Conservation (phyloP, 108 stramenopile species). For the Stephanodiscus minutulus region DNA sequence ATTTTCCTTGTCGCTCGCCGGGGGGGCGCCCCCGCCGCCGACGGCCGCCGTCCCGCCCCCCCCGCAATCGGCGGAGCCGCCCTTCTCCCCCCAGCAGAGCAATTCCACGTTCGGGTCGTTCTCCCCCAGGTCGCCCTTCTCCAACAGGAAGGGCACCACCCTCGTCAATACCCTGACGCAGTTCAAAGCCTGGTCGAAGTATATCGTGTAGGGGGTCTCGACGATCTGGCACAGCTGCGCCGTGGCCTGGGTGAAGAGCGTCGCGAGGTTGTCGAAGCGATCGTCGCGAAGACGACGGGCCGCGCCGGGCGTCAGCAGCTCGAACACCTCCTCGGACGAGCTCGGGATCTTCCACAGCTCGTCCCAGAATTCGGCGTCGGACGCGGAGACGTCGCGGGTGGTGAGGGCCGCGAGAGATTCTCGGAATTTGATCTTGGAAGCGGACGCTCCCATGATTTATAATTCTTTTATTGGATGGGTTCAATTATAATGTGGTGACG, state of each 20-base stretch:
- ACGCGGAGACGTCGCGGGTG: conserved; percentile 72
- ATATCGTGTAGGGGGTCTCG: conserved; percentile 93
- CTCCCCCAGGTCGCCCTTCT: conserved; percentile 86
- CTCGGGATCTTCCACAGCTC: conserved; percentile 91
- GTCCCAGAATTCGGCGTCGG: conserved; percentile 93
- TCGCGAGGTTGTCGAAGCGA: conserved; percentile 83
- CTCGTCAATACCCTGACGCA: conserved; percentile 91
- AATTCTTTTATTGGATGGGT: background rate
- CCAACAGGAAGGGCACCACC: conserved; percentile 89
- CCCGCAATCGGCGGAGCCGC: conserved; percentile 7
- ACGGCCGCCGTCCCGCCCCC: conserved; percentile 42
- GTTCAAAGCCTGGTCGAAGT: conserved; percentile 93
- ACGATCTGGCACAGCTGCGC: conserved; percentile 96
- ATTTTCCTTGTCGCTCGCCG: conserved; percentile 14
- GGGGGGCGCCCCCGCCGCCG: conserved; percentile 19
- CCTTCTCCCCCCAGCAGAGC: conserved; percentile 71
- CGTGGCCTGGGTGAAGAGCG: conserved; percentile 90
- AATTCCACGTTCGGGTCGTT: conserved; percentile 77
- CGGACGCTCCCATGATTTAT: conserved; percentile 85
- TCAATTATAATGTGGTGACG: no score
- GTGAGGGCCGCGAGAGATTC: conserved; percentile 74
- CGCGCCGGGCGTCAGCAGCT: conserved; percentile 76
- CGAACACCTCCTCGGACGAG: conserved; percentile 88
- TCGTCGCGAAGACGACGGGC: conserved; percentile 72
- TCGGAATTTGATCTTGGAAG: conserved; percentile 87